Percentiles rank a stretch among this genome's conserved stretches.
Evolutionary conservation across 805 yeast species (phyloP).

Genomic region (Hanseniaspora hatyaiensis): DNA sequence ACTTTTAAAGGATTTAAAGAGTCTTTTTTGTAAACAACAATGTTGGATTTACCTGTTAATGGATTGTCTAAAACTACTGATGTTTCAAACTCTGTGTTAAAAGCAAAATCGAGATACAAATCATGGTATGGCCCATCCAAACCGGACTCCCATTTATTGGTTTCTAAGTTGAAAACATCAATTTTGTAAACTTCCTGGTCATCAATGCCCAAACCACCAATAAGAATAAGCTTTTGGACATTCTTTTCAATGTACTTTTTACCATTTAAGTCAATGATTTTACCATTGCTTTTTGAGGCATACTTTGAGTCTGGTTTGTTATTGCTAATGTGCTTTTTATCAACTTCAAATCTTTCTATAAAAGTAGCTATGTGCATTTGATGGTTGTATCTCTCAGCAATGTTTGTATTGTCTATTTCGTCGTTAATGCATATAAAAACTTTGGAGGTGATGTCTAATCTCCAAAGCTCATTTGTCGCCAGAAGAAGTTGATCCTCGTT

Average conservation of each 20-base stretch:
- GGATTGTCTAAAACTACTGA: conserved; percentile 20
- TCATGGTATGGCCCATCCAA: conserved; percentile 6
- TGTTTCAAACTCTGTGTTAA: conserved; percentile 12
- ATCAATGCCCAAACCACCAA: conserved; percentile 29
- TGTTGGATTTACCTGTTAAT: conserved; percentile 17
- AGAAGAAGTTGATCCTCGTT: conserved; percentile 21
- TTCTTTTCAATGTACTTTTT: conserved; percentile 24
- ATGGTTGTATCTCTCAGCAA: conserved; percentile 42
- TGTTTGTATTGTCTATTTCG: conserved; percentile 25
- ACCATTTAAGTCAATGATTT: conserved; percentile 5
- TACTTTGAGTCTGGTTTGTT: background rate
- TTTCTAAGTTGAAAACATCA: conserved; percentile 27
- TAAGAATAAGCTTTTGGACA: conserved; percentile 27
- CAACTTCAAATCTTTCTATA: conserved; percentile 31
- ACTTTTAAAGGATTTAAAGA: conserved; percentile 27
- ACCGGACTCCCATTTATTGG: conserved; percentile 26
- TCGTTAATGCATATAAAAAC: conserved; percentile 43
- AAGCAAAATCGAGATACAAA: background rate
- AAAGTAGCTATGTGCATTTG: conserved; percentile 40
- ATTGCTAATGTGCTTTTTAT: conserved; percentile 4
- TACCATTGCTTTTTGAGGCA: background rate
- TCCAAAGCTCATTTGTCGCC: conserved; percentile 60
- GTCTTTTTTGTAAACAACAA: conserved; percentile 15
- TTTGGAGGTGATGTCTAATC: conserved; percentile 41
- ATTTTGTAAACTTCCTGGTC: conserved; percentile 26